These are phyloP conservation scores for Chlorella ohadii DNA, from an alignment of 139 green algal genomes.

Conservation along the genomic window DNA sequence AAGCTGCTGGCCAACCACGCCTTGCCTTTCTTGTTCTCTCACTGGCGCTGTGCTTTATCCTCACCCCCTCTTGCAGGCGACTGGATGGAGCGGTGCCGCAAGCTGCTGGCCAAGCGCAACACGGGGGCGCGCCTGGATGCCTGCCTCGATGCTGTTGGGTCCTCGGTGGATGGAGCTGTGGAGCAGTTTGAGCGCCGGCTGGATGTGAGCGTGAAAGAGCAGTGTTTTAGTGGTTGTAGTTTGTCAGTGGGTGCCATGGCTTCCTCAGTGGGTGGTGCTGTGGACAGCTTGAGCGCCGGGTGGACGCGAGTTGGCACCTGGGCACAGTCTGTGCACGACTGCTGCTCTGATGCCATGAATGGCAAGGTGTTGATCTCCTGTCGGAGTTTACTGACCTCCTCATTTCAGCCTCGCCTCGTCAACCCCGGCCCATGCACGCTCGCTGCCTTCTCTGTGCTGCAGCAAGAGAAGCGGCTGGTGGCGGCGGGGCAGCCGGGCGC, in stretches of 20 bases:
- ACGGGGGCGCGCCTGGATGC: slow-evolving; percentile 30
- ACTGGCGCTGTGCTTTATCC: too few relatives aligned
- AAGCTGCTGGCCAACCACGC: slow-evolving; percentile 31
- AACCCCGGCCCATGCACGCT: too few relatives aligned
- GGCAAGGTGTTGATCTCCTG: too few relatives aligned
- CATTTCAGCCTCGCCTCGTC: too few relatives aligned
- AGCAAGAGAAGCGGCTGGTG: slow-evolving; percentile 29
- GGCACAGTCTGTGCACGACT: too few relatives aligned
- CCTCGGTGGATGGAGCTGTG: slow-evolving; percentile 45
- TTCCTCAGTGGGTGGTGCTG: slow-evolving; percentile 34
- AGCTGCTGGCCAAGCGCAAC: slow-evolving; percentile 42
- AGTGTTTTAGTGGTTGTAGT: too few relatives aligned
- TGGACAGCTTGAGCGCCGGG: slow-evolving; percentile 59
- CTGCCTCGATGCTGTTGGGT: slow-evolving; percentile 33
- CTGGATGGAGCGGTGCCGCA: slow-evolving; percentile 43
- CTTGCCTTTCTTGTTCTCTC: too few relatives aligned
- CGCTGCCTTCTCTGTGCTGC: not conserved
- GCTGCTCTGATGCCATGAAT: too few relatives aligned
- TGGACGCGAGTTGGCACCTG: slow-evolving; percentile 50
- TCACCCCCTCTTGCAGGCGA: not conserved
- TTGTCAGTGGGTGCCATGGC: slow-evolving; percentile 30
- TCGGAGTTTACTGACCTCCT: too few relatives aligned
- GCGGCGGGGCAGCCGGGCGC: not conserved
- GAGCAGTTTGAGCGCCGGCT: slow-evolving; percentile 61
- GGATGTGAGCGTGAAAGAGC: slow-evolving; percentile 27